These are phyloP conservation scores for Viola pubescens DNA, from an alignment of 441 rosid species.

Conservation along the genomic window DNA sequence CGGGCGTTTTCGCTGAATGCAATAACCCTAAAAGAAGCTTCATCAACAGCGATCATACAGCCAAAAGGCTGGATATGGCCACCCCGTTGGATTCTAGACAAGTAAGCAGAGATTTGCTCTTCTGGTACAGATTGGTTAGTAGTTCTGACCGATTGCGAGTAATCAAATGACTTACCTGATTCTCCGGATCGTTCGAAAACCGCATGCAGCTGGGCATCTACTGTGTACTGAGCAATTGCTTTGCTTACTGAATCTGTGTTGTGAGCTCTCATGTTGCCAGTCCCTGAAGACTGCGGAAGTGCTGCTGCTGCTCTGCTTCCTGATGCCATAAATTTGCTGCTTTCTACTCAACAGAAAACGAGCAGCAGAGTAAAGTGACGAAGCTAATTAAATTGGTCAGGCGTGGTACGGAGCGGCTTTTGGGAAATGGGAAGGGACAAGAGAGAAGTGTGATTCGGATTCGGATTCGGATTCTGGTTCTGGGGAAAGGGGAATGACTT, in stretches of 20 bases:
- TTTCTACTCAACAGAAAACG: neutral
- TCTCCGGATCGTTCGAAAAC: constrained; percentile 86
- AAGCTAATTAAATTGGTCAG: neutral
- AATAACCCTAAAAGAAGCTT: constrained; percentile 49
- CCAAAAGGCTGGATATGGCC: constrained; percentile 88
- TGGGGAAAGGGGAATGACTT: neutral
- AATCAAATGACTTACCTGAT: constrained; percentile 83
- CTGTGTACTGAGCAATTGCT: constrained; percentile 92
- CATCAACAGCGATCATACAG: constrained; percentile 77
- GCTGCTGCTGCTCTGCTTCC: constrained; percentile 21
- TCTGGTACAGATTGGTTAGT: constrained; percentile 63
- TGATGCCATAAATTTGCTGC: constrained; percentile 30
- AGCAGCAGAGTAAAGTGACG: neutral
- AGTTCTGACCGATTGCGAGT: constrained; percentile 66
- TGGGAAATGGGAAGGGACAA: constrained; percentile 5
- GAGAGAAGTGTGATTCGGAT: neutral
- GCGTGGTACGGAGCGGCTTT: neutral
- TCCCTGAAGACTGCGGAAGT: constrained; percentile 39
- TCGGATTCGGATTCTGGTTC: neutral
- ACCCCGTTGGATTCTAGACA: constrained; percentile 81
- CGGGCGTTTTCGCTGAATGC: constrained; percentile 78
- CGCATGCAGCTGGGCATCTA: constrained; percentile 92
- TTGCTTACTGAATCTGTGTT: constrained; percentile 53
- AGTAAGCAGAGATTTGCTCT: constrained; percentile 71
- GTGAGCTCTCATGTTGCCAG: constrained; percentile 28